A percentile compares a stretch with the other conserved stretches of the same genome.
phyloP scores from a whole-genome alignment of 805 yeast species.

The Metschnikowia dekortorum region DNA sequence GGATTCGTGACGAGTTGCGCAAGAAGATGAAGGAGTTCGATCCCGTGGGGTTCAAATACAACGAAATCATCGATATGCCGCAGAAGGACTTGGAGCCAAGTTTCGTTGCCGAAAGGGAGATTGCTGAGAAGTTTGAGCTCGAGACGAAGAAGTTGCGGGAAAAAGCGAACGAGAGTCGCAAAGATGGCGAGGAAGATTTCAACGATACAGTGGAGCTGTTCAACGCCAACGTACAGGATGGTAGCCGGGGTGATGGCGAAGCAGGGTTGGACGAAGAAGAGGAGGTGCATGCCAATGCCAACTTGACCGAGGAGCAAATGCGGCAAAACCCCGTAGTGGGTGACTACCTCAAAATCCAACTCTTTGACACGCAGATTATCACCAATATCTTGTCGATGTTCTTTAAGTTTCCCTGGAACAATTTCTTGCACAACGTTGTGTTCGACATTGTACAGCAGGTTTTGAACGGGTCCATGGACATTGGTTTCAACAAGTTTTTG shows the following conservation, averaged over 20 bases:
- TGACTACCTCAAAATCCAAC: slow-evolving; percentile 38
- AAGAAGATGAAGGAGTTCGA: slow-evolving; percentile 38
- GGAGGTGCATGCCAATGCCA: slow-evolving; percentile 42
- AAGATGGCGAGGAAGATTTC: slow-evolving; percentile 13
- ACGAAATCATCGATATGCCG: slow-evolving; percentile 39
- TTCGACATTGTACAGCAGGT: slow-evolving; percentile 47
- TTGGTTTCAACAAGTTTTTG: slow-evolving; percentile 44
- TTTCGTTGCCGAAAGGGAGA: slow-evolving; percentile 17
- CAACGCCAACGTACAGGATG: slow-evolving; percentile 24
- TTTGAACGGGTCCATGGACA: slow-evolving; percentile 44
- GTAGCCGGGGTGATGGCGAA: slow-evolving; percentile 19
- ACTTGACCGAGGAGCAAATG: slow-evolving; percentile 40
- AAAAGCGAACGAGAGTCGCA: slow-evolving; percentile 2
- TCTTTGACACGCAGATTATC: slow-evolving; percentile 41
- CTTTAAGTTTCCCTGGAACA: slow-evolving; percentile 45
- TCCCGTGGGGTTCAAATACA: slow-evolving; percentile 43
- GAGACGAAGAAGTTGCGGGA: slow-evolving; percentile 13
- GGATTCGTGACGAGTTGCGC: slow-evolving; percentile 35
- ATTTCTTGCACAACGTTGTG: slow-evolving; percentile 44
- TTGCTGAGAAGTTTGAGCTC: slow-evolving; percentile 14
- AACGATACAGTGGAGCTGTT: slow-evolving; percentile 38
- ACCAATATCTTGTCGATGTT: slow-evolving; percentile 41
- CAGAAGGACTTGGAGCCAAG: slow-evolving; percentile 14
- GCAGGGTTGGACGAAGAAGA: slow-evolving; percentile 32
- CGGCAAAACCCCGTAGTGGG: slow-evolving; percentile 42